Percentiles rank a stretch among this genome's conserved stretches.
These are phyloP conservation scores for Spergularia marina DNA, from an alignment of 148 eudicot genomes.

Conservation along the genomic window DNA sequence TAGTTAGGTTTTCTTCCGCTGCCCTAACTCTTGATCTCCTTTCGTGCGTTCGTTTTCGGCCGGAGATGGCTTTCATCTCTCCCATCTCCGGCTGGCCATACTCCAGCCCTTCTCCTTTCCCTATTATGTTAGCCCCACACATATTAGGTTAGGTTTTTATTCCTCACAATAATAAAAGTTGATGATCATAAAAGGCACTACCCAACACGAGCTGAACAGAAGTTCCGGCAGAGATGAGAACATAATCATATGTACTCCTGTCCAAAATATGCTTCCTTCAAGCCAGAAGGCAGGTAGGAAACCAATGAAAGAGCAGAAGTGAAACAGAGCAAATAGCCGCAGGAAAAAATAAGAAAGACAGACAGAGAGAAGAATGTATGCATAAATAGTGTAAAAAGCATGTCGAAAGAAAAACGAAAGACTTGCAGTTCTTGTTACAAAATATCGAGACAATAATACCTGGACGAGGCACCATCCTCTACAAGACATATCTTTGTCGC, in stretches of 20 bases:
- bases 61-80: too few species aligned
- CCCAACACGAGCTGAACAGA: not conserved
- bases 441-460: constrained; percentile 34
- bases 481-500: constrained; percentile 48
- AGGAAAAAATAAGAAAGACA: not conserved
- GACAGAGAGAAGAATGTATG: not conserved
- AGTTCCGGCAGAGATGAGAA: not conserved
- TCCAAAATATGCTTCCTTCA: constrained; percentile 8
- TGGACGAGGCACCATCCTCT: constrained; percentile 61
- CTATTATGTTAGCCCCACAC: too few species aligned
- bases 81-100: too few species aligned
- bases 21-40: too few species aligned
- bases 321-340: too few species aligned
- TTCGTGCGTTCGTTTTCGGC: too few species aligned
- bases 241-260: not conserved
- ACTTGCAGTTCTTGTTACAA: not conserved
- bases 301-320: not conserved
- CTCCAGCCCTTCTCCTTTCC: too few species aligned
- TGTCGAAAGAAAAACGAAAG: not conserved
- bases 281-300: not conserved
- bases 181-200: too few species aligned
- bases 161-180: too few species aligned
- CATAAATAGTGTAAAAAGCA: not conserved
- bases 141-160: too few species aligned
- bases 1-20: too few species aligned